Base-by-base conservation (phyloP, 306 rosid genomes). In the Quercus robur region DNA sequence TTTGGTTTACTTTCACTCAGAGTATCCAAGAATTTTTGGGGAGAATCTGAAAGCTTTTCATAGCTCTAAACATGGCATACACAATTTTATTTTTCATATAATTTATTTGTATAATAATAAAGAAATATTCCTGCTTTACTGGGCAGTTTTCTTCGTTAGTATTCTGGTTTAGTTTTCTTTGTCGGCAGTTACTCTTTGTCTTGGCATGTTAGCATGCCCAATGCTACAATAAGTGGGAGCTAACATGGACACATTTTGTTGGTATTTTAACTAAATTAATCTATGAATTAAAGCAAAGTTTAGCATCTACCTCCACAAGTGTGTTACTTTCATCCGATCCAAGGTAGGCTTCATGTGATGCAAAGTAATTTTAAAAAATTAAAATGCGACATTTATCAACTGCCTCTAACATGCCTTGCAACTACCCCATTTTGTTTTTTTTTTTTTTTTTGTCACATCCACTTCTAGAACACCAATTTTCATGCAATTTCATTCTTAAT, bases 261-360 rank as follows among this genome's bases (percentile, higher is more conserved):
- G 78, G 78, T 74, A 71, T 63, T 84, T 74, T 30, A 35, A 83
- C 72, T 58, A 81, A 77, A 38, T 77, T 80, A 70, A 75, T 79
- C 56, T 28, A 26, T 76, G 28, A 57, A 82, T 49, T 57, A 75
- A 82, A 79, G 77, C 77, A 56, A 77, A 75, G 76, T 75, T 10
- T 81, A 77, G 86, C 28, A 64, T 79, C 78, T 62, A 71, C 69
- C 78, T 81, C 84, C 61, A 72, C 59, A 84, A 41, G 79, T 23
- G 66, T 64, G 83, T 38, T 74, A 59, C 55, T 52, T 63, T n/a
- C 41, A 5, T 28, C 70, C 26, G 55, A 68, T 77, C 72, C 77
- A 78, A 78, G 84, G 88, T 83, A 76, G 90, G 80, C 56, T 80
- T 90, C 90, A 90, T 88, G 90, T 87, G 94, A 86, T 49, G 78